A percentile compares a stretch with the other conserved stretches of the same genome.
phyloP scores from a whole-genome alignment of 1,284 basidiomycete species.

The Leccinum angustisporum region DNA sequence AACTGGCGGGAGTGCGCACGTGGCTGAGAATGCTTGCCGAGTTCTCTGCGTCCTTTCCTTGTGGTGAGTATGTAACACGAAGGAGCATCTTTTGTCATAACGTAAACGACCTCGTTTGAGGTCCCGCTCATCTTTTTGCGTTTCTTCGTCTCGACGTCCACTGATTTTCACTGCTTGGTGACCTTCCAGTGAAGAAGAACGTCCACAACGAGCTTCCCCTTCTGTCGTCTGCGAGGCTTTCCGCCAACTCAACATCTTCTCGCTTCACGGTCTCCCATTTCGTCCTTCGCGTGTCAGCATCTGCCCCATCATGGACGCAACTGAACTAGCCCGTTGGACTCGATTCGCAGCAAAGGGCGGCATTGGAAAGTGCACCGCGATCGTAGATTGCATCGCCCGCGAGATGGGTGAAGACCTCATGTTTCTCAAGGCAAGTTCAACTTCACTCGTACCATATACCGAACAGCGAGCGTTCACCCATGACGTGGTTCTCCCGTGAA shows the following conservation, averaged over 20 bases:
- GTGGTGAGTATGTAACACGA: no score
- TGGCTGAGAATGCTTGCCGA: no score
- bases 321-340: slow-evolving; percentile 75
- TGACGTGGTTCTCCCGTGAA: background rate
- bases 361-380: slow-evolving; percentile 38
- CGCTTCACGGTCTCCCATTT: slow-evolving; percentile 23
- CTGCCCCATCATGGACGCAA: slow-evolving; percentile 55
- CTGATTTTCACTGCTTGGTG: no score
- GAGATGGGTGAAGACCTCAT: slow-evolving; percentile 74
- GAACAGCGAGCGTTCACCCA: background rate
- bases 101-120: background rate
- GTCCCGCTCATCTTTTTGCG: background rate
- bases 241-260: no score
- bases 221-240: no score
- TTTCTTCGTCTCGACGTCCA: no score
- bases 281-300: background rate
- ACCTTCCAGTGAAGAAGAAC: no score
- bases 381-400: slow-evolving; percentile 77
- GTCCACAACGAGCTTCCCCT: no score
- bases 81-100: background rate
- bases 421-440: slow-evolving; percentile 70
- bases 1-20: no score
- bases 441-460: background rate
- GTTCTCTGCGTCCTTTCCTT: background rate
- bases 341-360: no score